Percentiles rank a stretch among this genome's conserved stretches.
Conservation (phyloP, 192 early-diverging fungal species). For the Backusella luteola region DNA sequence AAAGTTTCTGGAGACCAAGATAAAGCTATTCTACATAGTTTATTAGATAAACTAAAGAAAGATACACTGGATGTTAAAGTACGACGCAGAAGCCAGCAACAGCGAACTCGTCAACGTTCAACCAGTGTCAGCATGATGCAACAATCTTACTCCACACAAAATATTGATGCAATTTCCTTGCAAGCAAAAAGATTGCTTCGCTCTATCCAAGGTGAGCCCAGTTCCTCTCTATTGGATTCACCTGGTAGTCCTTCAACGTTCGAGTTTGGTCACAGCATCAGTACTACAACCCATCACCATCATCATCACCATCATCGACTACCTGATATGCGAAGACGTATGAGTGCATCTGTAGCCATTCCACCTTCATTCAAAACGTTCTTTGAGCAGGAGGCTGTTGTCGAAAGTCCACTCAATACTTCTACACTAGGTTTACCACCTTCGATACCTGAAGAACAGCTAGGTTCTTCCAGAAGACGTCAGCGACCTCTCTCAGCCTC, state of each 20-base stretch:
- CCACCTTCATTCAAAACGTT: not conserved
- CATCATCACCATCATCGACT: not conserved
- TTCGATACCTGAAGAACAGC: constrained; percentile 7
- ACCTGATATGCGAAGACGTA: constrained; percentile 14
- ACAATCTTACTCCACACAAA: constrained; percentile 16
- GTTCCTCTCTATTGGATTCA: not conserved
- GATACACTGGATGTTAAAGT: constrained; percentile 34
- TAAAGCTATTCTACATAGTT: constrained; percentile 70
- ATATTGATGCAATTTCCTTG: constrained; percentile 24
- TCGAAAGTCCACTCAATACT: not conserved
- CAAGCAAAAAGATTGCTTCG: constrained; percentile 24
- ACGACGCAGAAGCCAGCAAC: constrained; percentile 14
- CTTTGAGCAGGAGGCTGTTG: not conserved
- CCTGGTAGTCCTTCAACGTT: not conserved
- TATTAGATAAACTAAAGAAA: constrained; percentile 65
- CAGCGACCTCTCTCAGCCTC: constrained; percentile 9
- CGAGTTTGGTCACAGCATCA: not conserved
- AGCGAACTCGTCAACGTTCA: constrained; percentile 18
- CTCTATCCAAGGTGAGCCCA: constrained; percentile 24
- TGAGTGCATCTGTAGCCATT: not conserved
- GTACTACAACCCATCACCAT: not conserved
- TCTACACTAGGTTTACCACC: not conserved
- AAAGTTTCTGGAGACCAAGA: constrained; percentile 34
- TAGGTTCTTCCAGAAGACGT: not conserved
- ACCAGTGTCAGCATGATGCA: constrained; percentile 12